Evolutionary conservation across 2,329 filamentous ascomycete genomes (phyloP), one percentile per base, ranked within the genome.

Genomic region (Mycogone perniciosa): DNA sequence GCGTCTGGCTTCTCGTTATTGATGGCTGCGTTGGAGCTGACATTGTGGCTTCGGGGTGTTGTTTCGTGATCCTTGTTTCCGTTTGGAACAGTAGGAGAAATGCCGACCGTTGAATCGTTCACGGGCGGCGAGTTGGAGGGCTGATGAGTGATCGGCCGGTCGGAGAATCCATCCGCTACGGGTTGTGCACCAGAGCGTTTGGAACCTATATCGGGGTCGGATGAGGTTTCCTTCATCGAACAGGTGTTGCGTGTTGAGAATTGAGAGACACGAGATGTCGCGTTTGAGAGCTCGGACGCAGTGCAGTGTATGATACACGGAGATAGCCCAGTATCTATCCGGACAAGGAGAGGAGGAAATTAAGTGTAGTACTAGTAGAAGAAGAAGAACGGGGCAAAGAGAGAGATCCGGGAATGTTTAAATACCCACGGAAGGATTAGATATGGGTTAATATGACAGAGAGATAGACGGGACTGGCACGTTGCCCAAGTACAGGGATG

Each of bases 181-280:
- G 73, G 68, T 67, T 66, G 66, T 70, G 74, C 71, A 77, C 72
- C 75, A 70, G 76, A 77, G 73, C 73, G 72, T 71, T 74, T 72
- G 73, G 72, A 73, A 75, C 79, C 73, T 79, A 72, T 72, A 67
- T 73, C 71, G 67, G 75, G 72, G 64, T 76, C 72, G 70, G 76
- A 67, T 59, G 72, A 79, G 70, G 70, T 69, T 76, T 80, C 71
- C 77, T 80, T 82, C 80, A 83, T 83, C 79, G 79, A 82, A 73
- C 62, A 69, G 71, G 66, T 61, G 54, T 59, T 59, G 47, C 41
- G 52, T 13, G 7, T 31, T 11, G 30, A 37, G 20, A 41, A 38
- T 39, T 11, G 44, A 27, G 20, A 20, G 20, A 20, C 20, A 20
- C 11, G 34, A 26, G 31, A 47, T 34, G 43, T 20, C 33, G 31